Conservation (phyloP, 768 basidiomycete species). For the Russula vinacea region DNA sequence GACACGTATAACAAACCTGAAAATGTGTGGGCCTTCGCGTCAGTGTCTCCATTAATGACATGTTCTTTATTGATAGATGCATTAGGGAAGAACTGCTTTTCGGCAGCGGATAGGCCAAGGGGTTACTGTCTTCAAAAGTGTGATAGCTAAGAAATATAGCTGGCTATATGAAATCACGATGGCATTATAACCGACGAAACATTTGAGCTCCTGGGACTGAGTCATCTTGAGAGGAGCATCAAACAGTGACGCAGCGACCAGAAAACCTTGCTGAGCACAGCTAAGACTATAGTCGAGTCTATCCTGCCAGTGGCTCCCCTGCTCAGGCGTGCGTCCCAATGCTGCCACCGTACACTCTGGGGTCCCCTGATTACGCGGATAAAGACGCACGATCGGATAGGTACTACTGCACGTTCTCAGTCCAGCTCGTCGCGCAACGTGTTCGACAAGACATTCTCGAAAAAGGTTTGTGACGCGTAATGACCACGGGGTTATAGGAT, state of each 20-base stretch:
- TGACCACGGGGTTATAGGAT: too few species aligned
- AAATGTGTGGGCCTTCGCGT: slow-evolving; percentile 25
- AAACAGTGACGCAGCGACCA: too few species aligned
- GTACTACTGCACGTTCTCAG: neutral
- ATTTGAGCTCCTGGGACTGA: too few species aligned
- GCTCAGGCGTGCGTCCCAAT: too few species aligned
- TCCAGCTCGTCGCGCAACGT: neutral
- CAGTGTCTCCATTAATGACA: neutral
- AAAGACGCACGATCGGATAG: neutral
- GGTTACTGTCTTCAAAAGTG: neutral
- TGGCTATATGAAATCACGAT: neutral
- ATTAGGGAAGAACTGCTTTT: neutral
- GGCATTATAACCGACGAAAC: neutral
- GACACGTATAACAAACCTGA: slow-evolving; percentile 29
- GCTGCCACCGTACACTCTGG: too few species aligned
- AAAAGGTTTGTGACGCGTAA: too few species aligned
- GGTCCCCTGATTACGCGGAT: neutral
- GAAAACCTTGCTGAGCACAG: too few species aligned
- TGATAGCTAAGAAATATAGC: neutral
- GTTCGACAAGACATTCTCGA: neutral
- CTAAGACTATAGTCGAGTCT: too few species aligned
- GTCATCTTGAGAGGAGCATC: too few species aligned
- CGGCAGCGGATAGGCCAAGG: neutral
- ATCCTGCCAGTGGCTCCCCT: too few species aligned
- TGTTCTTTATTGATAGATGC: neutral